Evolutionary conservation across 306 rosid species (phyloP).

Genomic region (Dalbergia oliveri): DNA sequence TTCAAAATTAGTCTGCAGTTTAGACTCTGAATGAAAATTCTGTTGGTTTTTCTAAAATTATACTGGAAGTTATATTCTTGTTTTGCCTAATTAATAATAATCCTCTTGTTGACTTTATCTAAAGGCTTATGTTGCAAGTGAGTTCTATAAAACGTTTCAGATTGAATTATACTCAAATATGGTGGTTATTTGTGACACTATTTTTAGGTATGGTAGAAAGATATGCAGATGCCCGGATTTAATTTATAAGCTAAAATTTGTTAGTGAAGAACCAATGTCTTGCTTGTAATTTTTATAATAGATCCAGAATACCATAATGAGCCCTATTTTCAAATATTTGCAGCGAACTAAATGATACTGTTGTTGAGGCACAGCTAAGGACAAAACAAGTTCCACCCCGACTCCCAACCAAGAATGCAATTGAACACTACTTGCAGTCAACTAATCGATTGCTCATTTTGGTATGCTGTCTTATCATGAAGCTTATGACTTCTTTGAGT

Average conservation of each 20-base stretch:
- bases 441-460: conserved; percentile 84
- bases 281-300: conserved; percentile 34
- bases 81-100: conserved; percentile 19
- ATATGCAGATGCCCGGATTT: conserved; percentile 15
- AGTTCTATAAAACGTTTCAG: conserved; percentile 1
- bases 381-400: conserved; percentile 66
- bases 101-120: background rate
- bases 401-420: conserved; percentile 68
- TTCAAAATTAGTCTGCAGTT: conserved; percentile 12
- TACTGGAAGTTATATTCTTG: conserved; percentile 6
- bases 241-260: background rate
- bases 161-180: conserved; percentile 11
- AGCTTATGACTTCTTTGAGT: conserved; percentile 30
- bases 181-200: conserved; percentile 7
- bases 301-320: conserved; percentile 35
- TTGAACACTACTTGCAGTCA: conserved; percentile 65
- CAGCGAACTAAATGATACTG: conserved; percentile 95
- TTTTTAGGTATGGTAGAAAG: conserved; percentile 15
- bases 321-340: conserved; percentile 44
- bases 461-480: conserved; percentile 60
- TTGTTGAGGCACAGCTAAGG: conserved; percentile 66
- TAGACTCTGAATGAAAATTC: conserved; percentile 1
- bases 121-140: conserved; percentile 1
- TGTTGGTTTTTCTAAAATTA: background rate
- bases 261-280: conserved; percentile 16